phyloP scores from a whole-genome alignment of 2,329 filamentous ascomycete species.

The Geosmithia putterillii region DNA sequence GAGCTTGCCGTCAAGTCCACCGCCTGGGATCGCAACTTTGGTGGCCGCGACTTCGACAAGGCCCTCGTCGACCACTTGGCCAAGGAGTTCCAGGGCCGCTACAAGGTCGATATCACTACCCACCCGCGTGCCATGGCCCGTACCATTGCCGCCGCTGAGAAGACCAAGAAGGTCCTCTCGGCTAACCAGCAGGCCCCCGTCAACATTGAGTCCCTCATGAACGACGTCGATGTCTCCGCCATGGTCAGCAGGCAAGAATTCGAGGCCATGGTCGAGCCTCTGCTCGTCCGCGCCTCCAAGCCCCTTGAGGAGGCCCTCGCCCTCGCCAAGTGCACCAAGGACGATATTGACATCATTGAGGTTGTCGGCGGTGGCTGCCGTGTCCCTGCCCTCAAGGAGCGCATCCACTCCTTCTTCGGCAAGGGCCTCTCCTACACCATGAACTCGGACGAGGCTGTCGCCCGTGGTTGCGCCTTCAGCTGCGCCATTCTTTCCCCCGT shows the following conservation, averaged over 20 bases:
- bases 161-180: constrained; percentile 96
- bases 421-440: constrained; percentile 90
- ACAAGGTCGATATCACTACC: constrained; percentile 87
- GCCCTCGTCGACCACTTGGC: constrained; percentile 89
- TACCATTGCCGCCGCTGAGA: constrained; percentile 81
- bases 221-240: constrained; percentile 81
- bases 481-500: constrained; percentile 95
- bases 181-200: constrained; percentile 86
- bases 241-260: constrained; percentile 92
- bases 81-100: constrained; percentile 93
- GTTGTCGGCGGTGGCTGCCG: constrained; percentile 90
- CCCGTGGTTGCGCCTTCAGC: constrained; percentile 91
- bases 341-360: constrained; percentile 90
- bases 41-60: constrained; percentile 94
- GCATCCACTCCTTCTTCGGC: constrained; percentile 81
- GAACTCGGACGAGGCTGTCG: constrained; percentile 96
- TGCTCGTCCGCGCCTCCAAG: constrained; percentile 58
- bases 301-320: constrained; percentile 85
- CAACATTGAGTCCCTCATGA: constrained; percentile 98
- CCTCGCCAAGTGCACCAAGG: constrained; percentile 81
- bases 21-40: constrained; percentile 89
- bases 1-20: constrained; percentile 90
- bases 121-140: constrained; percentile 85
- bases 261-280: constrained; percentile 77
- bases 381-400: constrained; percentile 84